A percentile compares a stretch with the other conserved stretches of the same genome.
phyloP scores from a whole-genome alignment of 345 rosid genomes.

The Salix brachista region DNA sequence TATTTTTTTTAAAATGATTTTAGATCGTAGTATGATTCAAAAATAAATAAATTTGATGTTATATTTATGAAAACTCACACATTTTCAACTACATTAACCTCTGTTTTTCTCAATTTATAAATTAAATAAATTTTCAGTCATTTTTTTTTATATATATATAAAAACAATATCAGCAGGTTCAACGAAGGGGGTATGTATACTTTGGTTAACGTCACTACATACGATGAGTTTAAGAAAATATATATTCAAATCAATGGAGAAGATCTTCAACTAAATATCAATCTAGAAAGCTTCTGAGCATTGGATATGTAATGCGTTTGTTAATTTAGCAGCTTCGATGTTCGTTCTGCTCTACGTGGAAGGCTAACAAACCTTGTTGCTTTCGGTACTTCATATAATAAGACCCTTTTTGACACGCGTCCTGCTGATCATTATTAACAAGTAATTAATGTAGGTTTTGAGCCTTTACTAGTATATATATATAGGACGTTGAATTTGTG shows the following conservation, averaged over 20 bases:
- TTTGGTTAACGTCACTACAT: too few relatives aligned
- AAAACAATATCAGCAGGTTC: too few relatives aligned
- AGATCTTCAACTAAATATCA: background rate
- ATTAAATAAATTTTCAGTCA: too few relatives aligned
- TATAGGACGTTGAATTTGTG: background rate
- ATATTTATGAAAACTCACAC: too few relatives aligned
- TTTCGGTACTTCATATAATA: slow-evolving; percentile 23
- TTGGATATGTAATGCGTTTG: background rate
- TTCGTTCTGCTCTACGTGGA: slow-evolving; percentile 23
- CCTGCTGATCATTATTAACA: slow-evolving; percentile 12
- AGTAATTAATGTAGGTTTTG: slow-evolving; percentile 14
- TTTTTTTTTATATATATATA: too few relatives aligned
- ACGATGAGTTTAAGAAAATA: too few relatives aligned
- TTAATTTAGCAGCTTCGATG: background rate
- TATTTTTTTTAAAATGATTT: too few relatives aligned
- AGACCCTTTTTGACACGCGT: slow-evolving; percentile 23
- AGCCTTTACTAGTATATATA: slow-evolving; percentile 1
- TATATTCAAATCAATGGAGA: background rate
- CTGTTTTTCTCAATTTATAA: too few relatives aligned
- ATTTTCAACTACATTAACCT: too few relatives aligned
- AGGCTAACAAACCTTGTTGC: slow-evolving; percentile 3
- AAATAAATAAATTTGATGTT: too few relatives aligned
- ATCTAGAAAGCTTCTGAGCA: background rate
- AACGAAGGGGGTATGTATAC: too few relatives aligned
- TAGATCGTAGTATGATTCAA: too few relatives aligned